Evolutionary conservation across 2,329 filamentous ascomycete species (phyloP), one percentile per base, ranked within the genome.

Genomic region (Colletotrichum sp.): DNA sequence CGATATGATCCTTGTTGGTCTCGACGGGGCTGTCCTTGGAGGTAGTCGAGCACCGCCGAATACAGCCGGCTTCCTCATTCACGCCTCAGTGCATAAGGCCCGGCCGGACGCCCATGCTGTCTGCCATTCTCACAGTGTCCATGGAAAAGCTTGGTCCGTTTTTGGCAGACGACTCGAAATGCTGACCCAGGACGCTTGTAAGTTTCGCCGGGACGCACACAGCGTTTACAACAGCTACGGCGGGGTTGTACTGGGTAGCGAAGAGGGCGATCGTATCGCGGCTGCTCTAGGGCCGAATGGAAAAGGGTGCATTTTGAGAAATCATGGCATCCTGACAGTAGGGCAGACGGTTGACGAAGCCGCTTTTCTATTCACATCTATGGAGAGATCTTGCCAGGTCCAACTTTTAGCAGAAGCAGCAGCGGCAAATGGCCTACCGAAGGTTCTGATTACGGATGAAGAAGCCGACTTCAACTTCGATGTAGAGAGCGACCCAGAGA

Each of bases 261-360:
- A 94, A 65, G 93, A 95, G 80, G 93, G 93, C 1, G 83, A 89
- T 65, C 85, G 89, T 21, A 90, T 95, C 62, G 93, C 93, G 0
- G 85, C 84, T 4, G 90, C 92, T 0, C 84, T 95, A 7, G 93
- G 93, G 0, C 77, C 78, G 2, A 82, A 85, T 0, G 90, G 89
- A 74, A 93, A 89, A 80, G 92, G 88, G 2, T 87, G 91, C 78
- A 93, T 95, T 38, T 83, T 95, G 61, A 86, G 92, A 73, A 95
- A 95, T 80, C 94, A 95, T 78, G 94, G 94, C 0, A 83, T 95
- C 13, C 79, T 95, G 63, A 95, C 93, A 0, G 92, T 94, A 0
- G 94, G 94, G 0, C 79, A 82, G 5, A 95, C 92, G 0, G 93
- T 95, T 3, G 94, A 95, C 77, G 94, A 95, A 82, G 93, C 94